These are phyloP conservation scores for Spathaspora jeffriesii DNA, from an alignment of 1,139 yeast genomes.

Conservation along the genomic window DNA sequence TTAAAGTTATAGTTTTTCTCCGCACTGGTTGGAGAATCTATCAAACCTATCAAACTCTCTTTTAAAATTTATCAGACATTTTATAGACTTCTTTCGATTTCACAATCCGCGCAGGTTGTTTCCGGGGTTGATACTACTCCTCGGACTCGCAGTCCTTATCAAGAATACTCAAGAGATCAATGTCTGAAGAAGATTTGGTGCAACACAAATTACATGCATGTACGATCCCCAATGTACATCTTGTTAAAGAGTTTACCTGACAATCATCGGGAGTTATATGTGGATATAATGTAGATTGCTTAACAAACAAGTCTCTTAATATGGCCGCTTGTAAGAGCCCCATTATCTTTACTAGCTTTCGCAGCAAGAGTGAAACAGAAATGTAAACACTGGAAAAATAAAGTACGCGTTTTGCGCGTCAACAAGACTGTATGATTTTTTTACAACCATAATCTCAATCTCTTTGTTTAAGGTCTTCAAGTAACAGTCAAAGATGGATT, in stretches of 20 bases:
- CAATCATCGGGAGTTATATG: too few relatives aligned
- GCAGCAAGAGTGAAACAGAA: background rate
- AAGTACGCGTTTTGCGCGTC: slow-evolving; percentile 1
- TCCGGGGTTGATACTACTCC: background rate
- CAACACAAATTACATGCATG: too few relatives aligned
- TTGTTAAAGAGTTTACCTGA: background rate
- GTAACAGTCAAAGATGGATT: slow-evolving; percentile 15
- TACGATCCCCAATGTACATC: background rate
- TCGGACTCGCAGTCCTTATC: background rate
- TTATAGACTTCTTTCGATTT: background rate
- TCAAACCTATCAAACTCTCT: background rate
- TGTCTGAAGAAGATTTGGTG: background rate
- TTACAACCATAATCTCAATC: background rate
- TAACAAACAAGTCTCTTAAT: background rate
- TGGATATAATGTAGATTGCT: background rate
- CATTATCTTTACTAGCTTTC: background rate
- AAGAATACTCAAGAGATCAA: background rate
- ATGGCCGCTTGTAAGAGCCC: too few relatives aligned
- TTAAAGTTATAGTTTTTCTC: background rate
- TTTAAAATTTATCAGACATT: too few relatives aligned
- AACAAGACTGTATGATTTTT: background rate
- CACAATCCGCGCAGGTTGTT: background rate
- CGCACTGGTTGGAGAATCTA: background rate
- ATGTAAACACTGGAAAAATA: background rate
- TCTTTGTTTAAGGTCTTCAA: background rate